Evolutionary conservation across 208 protist species (phyloP).

Genomic region (Crithidia mellificae): DNA sequence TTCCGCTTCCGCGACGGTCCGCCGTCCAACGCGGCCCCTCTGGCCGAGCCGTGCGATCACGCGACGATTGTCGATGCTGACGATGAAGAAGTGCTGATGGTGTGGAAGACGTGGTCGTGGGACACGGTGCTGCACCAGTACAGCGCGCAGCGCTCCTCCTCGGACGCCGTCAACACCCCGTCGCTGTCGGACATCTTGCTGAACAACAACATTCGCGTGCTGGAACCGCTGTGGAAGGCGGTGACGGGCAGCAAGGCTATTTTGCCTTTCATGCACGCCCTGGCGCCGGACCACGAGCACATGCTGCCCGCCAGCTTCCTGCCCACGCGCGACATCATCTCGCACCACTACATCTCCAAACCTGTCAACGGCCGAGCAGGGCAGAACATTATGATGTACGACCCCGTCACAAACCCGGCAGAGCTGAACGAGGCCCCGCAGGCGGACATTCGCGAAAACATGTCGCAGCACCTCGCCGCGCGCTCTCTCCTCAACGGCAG

Average conservation of each 20-base stretch:
- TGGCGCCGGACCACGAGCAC: conserved; percentile 61
- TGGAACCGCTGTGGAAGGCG: conserved; percentile 85
- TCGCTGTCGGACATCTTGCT: conserved; percentile 77
- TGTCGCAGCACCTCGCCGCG: conserved; percentile 12
- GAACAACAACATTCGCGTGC: conserved; percentile 65
- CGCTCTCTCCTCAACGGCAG: conserved; percentile 22
- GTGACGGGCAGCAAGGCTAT: conserved; percentile 80
- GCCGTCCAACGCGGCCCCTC: conserved; percentile 22
- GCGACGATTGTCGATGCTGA: conserved; percentile 63
- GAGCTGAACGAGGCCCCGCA: conserved; percentile 40
- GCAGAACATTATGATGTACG: conserved; percentile 79
- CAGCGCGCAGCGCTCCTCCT: conserved; percentile 21
- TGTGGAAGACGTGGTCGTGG: conserved; percentile 91
- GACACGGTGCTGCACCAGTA: conserved; percentile 78
- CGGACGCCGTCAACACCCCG: conserved; percentile 19
- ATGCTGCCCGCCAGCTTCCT: conserved; percentile 69
- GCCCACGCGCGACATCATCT: conserved; percentile 59
- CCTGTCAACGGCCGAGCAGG: conserved; percentile 77
- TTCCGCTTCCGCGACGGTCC: conserved; percentile 42
- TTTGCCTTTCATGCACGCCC: conserved; percentile 70
- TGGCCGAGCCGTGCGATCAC: conserved; percentile 36
- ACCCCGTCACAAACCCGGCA: conserved; percentile 46
- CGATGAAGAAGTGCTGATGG: conserved; percentile 65
- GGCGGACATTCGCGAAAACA: conserved; percentile 13
- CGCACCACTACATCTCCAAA: conserved; percentile 64